phyloP scores from a whole-genome alignment of 2,329 filamentous ascomycete genomes.

The Fusarium nanum region DNA sequence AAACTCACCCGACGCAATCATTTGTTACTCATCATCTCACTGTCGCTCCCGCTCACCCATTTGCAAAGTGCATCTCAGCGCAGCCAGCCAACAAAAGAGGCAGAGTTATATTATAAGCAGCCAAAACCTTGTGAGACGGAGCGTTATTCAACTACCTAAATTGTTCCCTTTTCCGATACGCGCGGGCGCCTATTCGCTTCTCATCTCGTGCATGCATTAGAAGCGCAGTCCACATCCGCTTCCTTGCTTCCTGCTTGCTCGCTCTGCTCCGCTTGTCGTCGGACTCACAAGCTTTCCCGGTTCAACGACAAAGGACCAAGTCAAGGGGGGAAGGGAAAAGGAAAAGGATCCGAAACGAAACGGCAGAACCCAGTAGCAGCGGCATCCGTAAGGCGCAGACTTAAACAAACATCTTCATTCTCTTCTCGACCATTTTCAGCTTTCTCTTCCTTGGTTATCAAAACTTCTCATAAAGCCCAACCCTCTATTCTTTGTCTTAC shows the following conservation, averaged over 20 bases:
- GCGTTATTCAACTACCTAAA: not conserved
- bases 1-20: slow-evolving; percentile 16
- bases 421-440: not conserved
- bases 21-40: not conserved
- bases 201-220: slow-evolving; percentile 19
- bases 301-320: slow-evolving; percentile 6
- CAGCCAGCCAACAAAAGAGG: not conserved
- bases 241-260: slow-evolving; percentile 1
- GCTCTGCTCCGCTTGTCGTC: slow-evolving; percentile 28
- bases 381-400: slow-evolving; percentile 24
- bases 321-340: not conserved
- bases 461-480: not conserved
- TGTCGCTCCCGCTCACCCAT: not conserved
- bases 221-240: slow-evolving; percentile 22
- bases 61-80: not conserved
- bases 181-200: slow-evolving; percentile 36
- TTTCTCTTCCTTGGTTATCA: slow-evolving; percentile 19
- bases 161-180: slow-evolving; percentile 19
- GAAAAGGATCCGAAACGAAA: not conserved
- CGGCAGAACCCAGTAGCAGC: not conserved
- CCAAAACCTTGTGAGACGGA: not conserved
- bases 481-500: not conserved
- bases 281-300: slow-evolving; percentile 29
- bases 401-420: slow-evolving; percentile 2
- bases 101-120: not conserved